These are phyloP conservation scores for Fusarium penzigii DNA, from an alignment of 2,329 filamentous ascomycete species.

Conservation along the genomic window DNA sequence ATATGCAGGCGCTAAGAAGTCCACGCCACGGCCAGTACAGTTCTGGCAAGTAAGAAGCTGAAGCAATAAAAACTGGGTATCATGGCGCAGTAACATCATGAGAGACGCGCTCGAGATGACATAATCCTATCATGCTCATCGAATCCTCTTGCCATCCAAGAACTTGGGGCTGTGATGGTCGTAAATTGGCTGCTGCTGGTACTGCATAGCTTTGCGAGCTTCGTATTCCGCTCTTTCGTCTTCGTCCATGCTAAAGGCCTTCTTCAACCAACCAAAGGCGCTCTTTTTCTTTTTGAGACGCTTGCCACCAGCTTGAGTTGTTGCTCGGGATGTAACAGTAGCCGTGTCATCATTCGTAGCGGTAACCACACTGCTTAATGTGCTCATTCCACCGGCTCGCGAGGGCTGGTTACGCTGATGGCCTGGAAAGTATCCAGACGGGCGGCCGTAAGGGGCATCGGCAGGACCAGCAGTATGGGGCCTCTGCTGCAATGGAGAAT, in stretches of 20 bases:
- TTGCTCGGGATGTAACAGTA: conserved; percentile 29
- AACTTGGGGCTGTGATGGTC: conserved; percentile 53
- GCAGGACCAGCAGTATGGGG: conserved; percentile 52
- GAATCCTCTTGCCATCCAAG: conserved; percentile 55
- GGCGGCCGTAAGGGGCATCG: conserved; percentile 27
- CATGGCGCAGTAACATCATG: conserved; percentile 22
- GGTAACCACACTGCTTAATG: conserved; percentile 55
- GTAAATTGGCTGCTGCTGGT: conserved; percentile 48
- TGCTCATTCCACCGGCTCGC: conserved; percentile 56
- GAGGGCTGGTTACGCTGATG: conserved; percentile 54
- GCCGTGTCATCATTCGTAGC: conserved; percentile 44
- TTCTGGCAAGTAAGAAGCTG: neutral
- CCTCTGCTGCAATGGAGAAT: conserved; percentile 63
- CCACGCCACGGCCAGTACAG: neutral
- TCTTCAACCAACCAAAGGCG: conserved; percentile 68
- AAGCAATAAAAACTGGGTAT: conserved; percentile 24
- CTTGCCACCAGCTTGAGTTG: conserved; percentile 35
- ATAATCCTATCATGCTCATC: conserved; percentile 17
- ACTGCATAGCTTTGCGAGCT: conserved; percentile 50
- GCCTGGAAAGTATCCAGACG: conserved; percentile 36
- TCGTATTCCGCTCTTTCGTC: conserved; percentile 63
- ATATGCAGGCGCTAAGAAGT: neutral
- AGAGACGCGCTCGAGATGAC: neutral
- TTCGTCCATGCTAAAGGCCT: conserved; percentile 66
- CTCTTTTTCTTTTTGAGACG: conserved; percentile 67